phyloP scores from a whole-genome alignment of 768 basidiomycete species.

The Coprinopsis marcescibilis region DNA sequence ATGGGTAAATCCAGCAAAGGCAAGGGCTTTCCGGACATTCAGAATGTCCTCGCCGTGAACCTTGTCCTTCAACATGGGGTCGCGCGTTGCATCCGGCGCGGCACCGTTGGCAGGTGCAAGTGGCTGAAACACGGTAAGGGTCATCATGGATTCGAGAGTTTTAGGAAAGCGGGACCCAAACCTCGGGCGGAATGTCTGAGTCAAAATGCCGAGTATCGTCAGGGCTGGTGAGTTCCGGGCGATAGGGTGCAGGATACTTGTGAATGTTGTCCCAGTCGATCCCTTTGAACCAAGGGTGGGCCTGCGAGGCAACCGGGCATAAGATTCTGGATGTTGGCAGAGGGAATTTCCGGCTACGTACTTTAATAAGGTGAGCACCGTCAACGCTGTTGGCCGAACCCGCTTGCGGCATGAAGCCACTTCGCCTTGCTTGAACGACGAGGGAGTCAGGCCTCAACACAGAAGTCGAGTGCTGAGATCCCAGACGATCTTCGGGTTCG shows the following conservation, averaged over 20 bases:
- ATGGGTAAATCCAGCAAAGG: conserved; percentile 89
- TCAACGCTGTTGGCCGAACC: conserved; percentile 54
- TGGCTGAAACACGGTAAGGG: conserved; percentile 51
- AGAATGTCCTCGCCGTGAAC: conserved; percentile 82
- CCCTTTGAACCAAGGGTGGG: conserved; percentile 86
- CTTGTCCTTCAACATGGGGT: conserved; percentile 83
- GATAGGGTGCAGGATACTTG: conserved; percentile 79
- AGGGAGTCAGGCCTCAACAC: conserved; percentile 73
- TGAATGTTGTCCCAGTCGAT: conserved; percentile 90
- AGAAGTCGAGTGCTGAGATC: conserved; percentile 63
- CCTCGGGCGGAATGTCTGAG: conserved; percentile 88
- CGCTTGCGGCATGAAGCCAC: conserved; percentile 54
- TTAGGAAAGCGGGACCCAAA: conserved; percentile 32
- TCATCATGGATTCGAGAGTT: conserved; percentile 17
- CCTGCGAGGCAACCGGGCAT: conserved; percentile 36
- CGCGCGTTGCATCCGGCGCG: conserved; percentile 77
- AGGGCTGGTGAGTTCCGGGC: conserved; percentile 72
- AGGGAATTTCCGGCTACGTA: conserved; percentile 20
- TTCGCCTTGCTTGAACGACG: conserved; percentile 68
- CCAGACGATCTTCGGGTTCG: conserved; percentile 92
- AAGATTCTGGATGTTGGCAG: neutral
- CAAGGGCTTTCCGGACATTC: conserved; percentile 84
- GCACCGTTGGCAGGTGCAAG: conserved; percentile 86
- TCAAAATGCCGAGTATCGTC: conserved; percentile 96
- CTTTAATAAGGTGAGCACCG: conserved; percentile 91